A percentile compares a stretch with the other conserved stretches of the same genome.
Conservation (phyloP, 106 monocot genomes). For the Acorus gramineus region DNA sequence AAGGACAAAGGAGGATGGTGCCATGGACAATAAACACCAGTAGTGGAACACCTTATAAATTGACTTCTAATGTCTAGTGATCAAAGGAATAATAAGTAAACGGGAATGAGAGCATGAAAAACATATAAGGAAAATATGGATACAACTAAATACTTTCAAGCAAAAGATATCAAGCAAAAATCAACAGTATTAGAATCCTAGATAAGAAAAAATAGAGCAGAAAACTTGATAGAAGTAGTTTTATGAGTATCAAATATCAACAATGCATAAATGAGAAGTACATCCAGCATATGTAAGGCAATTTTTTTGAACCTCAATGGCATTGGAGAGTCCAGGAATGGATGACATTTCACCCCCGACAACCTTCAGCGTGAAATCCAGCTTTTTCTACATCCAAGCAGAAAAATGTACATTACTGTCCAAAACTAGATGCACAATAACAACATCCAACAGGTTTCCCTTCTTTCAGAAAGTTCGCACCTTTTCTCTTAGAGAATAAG, state of each 20-base stretch:
- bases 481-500: conserved; percentile 87
- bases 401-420: not conserved
- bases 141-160: too few species aligned
- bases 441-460: not conserved
- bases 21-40: too few species aligned
- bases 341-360: conserved; percentile 81
- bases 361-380: conserved; percentile 79
- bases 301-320: conserved; percentile 52
- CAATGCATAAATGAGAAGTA: not conserved
- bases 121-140: too few species aligned
- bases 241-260: not conserved
- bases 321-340: conserved; percentile 80
- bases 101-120: too few species aligned
- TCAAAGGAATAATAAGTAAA: too few species aligned
- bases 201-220: too few species aligned
- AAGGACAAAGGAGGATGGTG: too few species aligned
- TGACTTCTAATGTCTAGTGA: too few species aligned
- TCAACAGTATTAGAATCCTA: too few species aligned
- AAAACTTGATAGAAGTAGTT: not conserved
- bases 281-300: too few species aligned
- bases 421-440: not conserved
- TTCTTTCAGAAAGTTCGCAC: conserved; percentile 15
- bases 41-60: too few species aligned
- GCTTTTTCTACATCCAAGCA: conserved; percentile 58
- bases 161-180: too few species aligned